These are phyloP conservation scores for Naganishia sp. DNA, from an alignment of 1,284 basidiomycete genomes.

Conservation along the genomic window DNA sequence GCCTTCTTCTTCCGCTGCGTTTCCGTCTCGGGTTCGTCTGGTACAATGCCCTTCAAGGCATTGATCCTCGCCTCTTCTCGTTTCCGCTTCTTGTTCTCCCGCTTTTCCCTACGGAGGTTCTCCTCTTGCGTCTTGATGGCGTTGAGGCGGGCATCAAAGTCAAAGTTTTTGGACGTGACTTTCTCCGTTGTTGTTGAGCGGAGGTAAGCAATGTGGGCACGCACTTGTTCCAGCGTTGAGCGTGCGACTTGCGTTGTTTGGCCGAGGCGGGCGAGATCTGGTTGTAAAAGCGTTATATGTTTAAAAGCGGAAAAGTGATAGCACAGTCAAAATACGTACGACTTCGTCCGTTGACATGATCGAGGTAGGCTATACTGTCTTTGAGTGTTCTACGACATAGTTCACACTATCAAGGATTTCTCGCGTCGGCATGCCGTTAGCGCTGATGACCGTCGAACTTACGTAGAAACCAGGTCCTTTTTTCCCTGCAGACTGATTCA, in stretches of 20 bases:
- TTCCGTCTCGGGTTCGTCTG: constrained; percentile 24
- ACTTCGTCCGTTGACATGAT: constrained; percentile 91
- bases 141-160: constrained; percentile 85
- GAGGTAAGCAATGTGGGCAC: constrained; percentile 81
- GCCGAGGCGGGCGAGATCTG: constrained; percentile 81
- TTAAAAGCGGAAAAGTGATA: background rate
- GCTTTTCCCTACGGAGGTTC: constrained; percentile 57
- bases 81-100: constrained; percentile 61
- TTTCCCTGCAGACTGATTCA: constrained; percentile 70
- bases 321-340: constrained; percentile 63
- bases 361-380: constrained; percentile 88
- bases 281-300: background rate
- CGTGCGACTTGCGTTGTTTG: constrained; percentile 89
- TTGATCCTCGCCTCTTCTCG: constrained; percentile 43
- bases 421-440: constrained; percentile 41
- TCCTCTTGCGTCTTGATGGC: constrained; percentile 69
- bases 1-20: constrained; percentile 24
- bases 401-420: constrained; percentile 63
- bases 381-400: constrained; percentile 87
- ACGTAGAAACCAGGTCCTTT: constrained; percentile 78
- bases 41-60: constrained; percentile 38
- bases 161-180: constrained; percentile 79
- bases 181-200: constrained; percentile 80
- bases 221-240: constrained; percentile 88
- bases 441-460: constrained; percentile 32